Evolutionary conservation across 2,329 filamentous ascomycete genomes (phyloP), one percentile per base, ranked within the genome.

Genomic region (Elsinoe perseae): DNA sequence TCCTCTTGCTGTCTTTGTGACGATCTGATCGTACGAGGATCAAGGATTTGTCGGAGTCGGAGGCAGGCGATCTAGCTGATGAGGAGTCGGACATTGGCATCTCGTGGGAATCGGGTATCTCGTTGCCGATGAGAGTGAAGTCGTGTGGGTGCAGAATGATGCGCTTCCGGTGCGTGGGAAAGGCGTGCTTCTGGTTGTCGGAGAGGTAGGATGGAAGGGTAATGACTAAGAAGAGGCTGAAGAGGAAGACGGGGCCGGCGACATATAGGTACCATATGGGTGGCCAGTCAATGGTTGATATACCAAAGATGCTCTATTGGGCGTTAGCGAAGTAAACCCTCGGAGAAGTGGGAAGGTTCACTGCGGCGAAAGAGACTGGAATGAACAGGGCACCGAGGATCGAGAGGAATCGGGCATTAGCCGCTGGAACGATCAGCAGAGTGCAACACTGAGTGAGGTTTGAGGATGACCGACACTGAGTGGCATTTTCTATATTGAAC

Each of bases 401-500:
- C 18, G 64, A 63, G 7, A 71, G 61, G 56, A 69, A 71, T 8
- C 61, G 62, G 18, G 64, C 63, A 54, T 69, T 65, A 52, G 70
- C 68, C 21, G 67, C 53, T 56, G 53, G 2, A 5, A 12, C 5
- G n/a, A 42, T 56, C n/a, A 44, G 40, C 28, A 18, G 23, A 6
- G n/a, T n/a, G 7, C 18, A 4, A 27, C 14, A 7, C 14, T 20
- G 34, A 12, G 27, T 16, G 27, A 7, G 28, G 7, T 20, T 20
- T 42, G n/a, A 20, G 28, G 25, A 14, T 32, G 28, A 34, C 53
- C 7, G 9, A 56, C 53, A 64, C 56, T 70, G 68, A 7, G 64
- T 64, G 1, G 67, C 65, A 50, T 67, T 70, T 46, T 67, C 64
- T 42, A 70, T 69, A 59, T 70, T 71, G 65, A 71, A 70, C 44